Base-by-base conservation (phyloP, 176 grass and related monocot species). In the Triticum turgidum region DNA sequence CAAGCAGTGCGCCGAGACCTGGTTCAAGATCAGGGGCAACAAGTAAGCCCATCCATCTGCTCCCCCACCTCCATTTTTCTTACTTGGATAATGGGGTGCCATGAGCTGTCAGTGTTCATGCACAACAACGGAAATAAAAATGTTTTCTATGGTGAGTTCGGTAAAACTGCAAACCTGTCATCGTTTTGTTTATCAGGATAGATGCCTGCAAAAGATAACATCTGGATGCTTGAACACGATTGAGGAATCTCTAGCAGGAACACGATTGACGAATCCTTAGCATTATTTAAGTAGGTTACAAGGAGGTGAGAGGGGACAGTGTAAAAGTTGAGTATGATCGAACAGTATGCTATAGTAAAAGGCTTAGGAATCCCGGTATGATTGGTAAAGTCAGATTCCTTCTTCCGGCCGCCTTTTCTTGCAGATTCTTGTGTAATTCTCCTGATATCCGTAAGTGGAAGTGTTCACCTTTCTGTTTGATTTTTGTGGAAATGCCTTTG, bases 1-100 rank as follows among this genome's bases (percentile, higher is more conserved):
- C 75, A 96, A 92, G 72, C 97, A 99, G 86, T 99, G 97, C 42
- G 97, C 97, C 10, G 97, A 99, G 89, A 99, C 97, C 11, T 99
- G 97, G 97, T 99, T 99, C 87, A 99, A 99, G 86, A 99, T 99
- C 89, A 99, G 91, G 85, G 97, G 94, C 83, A 99, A 97, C 94
- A 99, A 91, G 97, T 99, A 91, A 94, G 90, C 63, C 21, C 83
- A 49, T 63, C 73, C 83, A 49, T 56, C 73, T 73, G 33, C 33
- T 78, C 34, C 47, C 68, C 47, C 75, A 49, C 35, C 69, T 80
- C 69, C 61, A 52, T 18, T 51, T 45, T 27, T 27, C 44, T 47
- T 27, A 25, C 61, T 32, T 70, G 63, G n/a, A 51, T 38, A 18
- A 32, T 27, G 3, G 78, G 35, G 51, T 54, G 51, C 68, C 27